phyloP scores from a whole-genome alignment of 192 early-diverging fungal genomes.

The Oehlia diaphana region DNA sequence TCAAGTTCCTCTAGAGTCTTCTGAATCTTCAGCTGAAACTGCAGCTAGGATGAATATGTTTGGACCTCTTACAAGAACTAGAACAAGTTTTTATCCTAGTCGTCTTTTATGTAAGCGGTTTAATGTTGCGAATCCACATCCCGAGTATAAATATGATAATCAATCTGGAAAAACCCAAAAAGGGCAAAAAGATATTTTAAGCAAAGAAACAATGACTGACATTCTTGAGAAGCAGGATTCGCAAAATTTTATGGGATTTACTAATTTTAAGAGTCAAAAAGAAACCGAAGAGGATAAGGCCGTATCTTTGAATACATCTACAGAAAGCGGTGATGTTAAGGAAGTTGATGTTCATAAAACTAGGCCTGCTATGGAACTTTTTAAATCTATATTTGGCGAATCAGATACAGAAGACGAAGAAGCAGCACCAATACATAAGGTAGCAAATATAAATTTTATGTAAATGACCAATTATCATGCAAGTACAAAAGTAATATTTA shows the following conservation, averaged over 20 bases:
- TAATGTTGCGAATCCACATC: slow-evolving; percentile 72
- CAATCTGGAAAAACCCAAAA: slow-evolving; percentile 38
- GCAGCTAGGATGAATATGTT: slow-evolving; percentile 67
- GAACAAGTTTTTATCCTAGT: slow-evolving; percentile 60
- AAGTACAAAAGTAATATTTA: not conserved
- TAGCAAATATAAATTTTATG: not conserved
- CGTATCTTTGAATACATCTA: not conserved
- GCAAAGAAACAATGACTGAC: slow-evolving; percentile 39
- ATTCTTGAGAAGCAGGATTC: slow-evolving; percentile 36
- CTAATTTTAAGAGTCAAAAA: slow-evolving; percentile 18
- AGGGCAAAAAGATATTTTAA: slow-evolving; percentile 41
- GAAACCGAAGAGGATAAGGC: slow-evolving; percentile 19
- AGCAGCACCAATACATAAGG: slow-evolving; percentile 5
- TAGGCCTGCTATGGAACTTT: slow-evolving; percentile 81
- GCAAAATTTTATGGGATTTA: slow-evolving; percentile 4
- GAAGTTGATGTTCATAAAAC: slow-evolving; percentile 37
- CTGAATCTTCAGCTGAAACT: slow-evolving; percentile 42
- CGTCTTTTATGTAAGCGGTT: slow-evolving; percentile 78
- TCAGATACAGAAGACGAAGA: slow-evolving; percentile 54
- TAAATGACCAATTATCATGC: not conserved
- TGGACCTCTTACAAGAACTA: slow-evolving; percentile 62
- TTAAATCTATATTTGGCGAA: slow-evolving; percentile 84
- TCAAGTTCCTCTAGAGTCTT: not conserved
- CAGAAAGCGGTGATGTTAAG: slow-evolving; percentile 20
- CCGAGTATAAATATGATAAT: slow-evolving; percentile 43